Evolutionary conservation across 2,329 filamentous ascomycete species (phyloP), one percentile per base, ranked within the genome.

Genomic region (Didymella pomorum): DNA sequence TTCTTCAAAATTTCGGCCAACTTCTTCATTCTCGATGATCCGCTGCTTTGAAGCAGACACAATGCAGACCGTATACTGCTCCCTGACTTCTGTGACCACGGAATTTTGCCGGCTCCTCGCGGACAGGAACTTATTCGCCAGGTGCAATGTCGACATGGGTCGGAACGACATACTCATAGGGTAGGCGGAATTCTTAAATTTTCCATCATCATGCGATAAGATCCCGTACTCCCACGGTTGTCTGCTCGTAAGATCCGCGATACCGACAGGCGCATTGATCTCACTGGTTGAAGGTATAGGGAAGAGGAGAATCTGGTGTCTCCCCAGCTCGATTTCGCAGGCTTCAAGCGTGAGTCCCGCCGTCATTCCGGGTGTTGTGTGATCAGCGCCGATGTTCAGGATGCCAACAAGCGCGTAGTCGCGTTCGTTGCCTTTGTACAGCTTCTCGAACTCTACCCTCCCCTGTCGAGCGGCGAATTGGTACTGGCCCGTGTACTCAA

Each of bases 151-250:
- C 21, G 25, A 31, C 56, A 59, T 59, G 2, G 51, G 39, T 23
- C 7, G 35, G 29, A 53, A 44, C 0, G 4, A 39, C 23, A 59
- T 11, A 29, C 25, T 50, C 56, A 59, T 45, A 10, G 56, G 56
- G 31, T 55, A 47, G 5, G 55, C 55, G 11, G 44, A 39, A 16
- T 52, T 25, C 6, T n/a, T 20, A 12, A 44, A 58, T 7, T 35
- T n/a, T 26, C 35, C 45, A 10, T 18, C 31, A 16, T 55, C 51
- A n/a, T 16, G 35, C 11, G 23, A 18, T 2, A 52, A 9, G 18
- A 52, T 3, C 1, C 49, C 37, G 29, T 58, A 58, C 20, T 58
- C 55, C 33, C 29, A 49, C 9, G 55, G 55, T n/a, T 44, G 28
- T 39, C 25, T 52, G 8, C 11, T 43, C 4, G 20, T 44, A 14